These are phyloP conservation scores for Solanum infundibuliforme DNA, from an alignment of 257 asterid species.

Conservation along the genomic window DNA sequence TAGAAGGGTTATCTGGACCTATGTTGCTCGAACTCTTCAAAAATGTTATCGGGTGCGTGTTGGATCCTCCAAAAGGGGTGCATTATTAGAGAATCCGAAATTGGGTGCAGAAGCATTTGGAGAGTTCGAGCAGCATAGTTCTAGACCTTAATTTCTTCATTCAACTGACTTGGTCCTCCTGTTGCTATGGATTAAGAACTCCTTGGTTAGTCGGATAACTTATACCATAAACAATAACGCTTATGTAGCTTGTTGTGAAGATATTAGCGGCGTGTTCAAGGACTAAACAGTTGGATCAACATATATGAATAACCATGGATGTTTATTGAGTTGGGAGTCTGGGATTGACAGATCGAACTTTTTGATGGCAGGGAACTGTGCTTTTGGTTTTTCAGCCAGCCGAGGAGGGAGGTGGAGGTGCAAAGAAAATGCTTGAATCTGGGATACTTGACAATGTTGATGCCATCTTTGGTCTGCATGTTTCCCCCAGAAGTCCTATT, in stretches of 20 bases:
- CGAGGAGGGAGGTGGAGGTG: conserved; percentile 73
- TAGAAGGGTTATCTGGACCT: background rate
- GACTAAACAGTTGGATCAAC: background rate
- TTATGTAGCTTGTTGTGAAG: background rate
- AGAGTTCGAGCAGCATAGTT: background rate
- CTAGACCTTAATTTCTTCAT: background rate
- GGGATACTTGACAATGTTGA: conserved; percentile 42
- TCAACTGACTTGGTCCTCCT: background rate
- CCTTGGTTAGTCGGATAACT: background rate
- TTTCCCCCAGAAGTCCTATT: conserved; percentile 18
- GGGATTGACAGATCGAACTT: background rate
- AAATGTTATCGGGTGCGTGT: background rate
- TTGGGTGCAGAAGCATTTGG: background rate
- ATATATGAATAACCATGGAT: background rate
- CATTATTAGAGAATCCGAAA: background rate
- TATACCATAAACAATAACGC: background rate
- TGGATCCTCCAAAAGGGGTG: background rate
- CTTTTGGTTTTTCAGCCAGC: conserved; percentile 73
- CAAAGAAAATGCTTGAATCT: conserved; percentile 48
- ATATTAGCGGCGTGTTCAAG: background rate
- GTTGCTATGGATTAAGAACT: background rate
- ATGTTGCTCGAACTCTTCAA: background rate
- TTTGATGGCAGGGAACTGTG: conserved; percentile 44
- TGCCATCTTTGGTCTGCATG: conserved; percentile 59
- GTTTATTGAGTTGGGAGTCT: background rate